Evolutionary conservation across 1,284 basidiomycete genomes (phyloP).

Genomic region (Trametes pubescens): DNA sequence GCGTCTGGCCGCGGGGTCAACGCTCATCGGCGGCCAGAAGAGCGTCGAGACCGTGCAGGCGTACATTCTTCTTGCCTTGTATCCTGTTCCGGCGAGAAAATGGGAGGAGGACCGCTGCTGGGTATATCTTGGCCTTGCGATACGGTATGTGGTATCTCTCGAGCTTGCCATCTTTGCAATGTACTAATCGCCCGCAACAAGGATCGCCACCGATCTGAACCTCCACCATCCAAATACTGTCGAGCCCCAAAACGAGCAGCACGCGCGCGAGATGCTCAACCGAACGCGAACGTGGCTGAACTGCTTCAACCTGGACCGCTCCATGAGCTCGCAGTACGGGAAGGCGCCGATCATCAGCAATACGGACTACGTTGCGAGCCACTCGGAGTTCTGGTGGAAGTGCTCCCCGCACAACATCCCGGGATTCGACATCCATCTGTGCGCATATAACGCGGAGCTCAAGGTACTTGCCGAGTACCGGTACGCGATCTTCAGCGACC

Average conservation of each 20-base stretch:
- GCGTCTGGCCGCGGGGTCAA: slow-evolving; percentile 74
- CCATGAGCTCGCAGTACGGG: slow-evolving; percentile 84
- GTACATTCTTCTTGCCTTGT: slow-evolving; percentile 76
- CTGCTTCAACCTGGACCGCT: slow-evolving; percentile 87
- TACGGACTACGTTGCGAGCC: slow-evolving; percentile 77
- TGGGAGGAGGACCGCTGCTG: slow-evolving; percentile 86
- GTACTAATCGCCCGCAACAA: slow-evolving; percentile 36
- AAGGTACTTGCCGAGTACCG: slow-evolving; percentile 69
- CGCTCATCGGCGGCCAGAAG: slow-evolving; percentile 76
- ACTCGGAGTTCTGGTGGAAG: slow-evolving; percentile 79
- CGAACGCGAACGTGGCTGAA: slow-evolving; percentile 89
- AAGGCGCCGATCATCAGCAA: slow-evolving; percentile 80
- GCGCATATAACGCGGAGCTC: slow-evolving; percentile 77
- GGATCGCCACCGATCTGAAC: slow-evolving; percentile 85
- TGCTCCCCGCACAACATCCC: slow-evolving; percentile 70
- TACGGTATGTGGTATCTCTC: slow-evolving; percentile 55
- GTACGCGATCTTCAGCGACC: slow-evolving; percentile 72
- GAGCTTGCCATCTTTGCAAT: background rate
- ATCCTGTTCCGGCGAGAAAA: slow-evolving; percentile 73
- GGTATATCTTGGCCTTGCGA: slow-evolving; percentile 82
- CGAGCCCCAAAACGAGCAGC: slow-evolving; percentile 71
- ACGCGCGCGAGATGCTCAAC: slow-evolving; percentile 85
- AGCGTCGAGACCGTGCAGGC: slow-evolving; percentile 79
- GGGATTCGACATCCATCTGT: slow-evolving; percentile 80
- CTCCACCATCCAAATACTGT: slow-evolving; percentile 79